These are phyloP conservation scores for Wickerhamomyces strasburgensis DNA, from an alignment of 805 yeast species.

Conservation along the genomic window DNA sequence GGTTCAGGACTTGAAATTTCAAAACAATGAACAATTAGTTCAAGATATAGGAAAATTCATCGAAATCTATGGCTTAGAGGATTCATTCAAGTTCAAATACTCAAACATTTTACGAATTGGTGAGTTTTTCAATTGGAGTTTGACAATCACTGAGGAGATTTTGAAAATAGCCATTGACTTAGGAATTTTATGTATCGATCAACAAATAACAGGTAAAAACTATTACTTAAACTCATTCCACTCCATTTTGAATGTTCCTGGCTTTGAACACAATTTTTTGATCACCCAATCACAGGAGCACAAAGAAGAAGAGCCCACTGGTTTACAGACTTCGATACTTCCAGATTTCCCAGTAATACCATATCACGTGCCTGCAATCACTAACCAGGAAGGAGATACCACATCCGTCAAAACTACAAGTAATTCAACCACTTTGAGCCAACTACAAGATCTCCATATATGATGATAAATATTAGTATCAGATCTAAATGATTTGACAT, in stretches of 20 bases:
- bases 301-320: no score
- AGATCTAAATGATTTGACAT: no score
- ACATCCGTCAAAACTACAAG: neutral
- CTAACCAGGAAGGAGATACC: neutral
- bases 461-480: no score
- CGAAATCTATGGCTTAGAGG: slow-evolving; percentile 26
- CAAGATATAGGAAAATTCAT: slow-evolving; percentile 24
- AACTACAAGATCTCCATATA: neutral
- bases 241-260: no score
- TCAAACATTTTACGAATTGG: slow-evolving; percentile 23
- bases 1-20: slow-evolving; percentile 36
- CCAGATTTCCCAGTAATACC: neutral
- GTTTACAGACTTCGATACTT: no score
- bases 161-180: slow-evolving; percentile 50
- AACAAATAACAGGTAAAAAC: slow-evolving; percentile 58
- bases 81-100: slow-evolving; percentile 21
- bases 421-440: neutral
- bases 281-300: no score
- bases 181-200: slow-evolving; percentile 62
- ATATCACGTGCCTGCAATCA: neutral
- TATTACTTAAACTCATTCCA: slow-evolving; percentile 52
- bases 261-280: no score
- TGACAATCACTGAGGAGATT: slow-evolving; percentile 61
- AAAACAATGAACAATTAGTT: slow-evolving; percentile 29
- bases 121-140: slow-evolving; percentile 54